A percentile compares a stretch with the other conserved stretches of the same genome.
These are phyloP conservation scores for Cadophora gregata DNA, from an alignment of 2,329 filamentous ascomycete genomes.

Conservation along the genomic window DNA sequence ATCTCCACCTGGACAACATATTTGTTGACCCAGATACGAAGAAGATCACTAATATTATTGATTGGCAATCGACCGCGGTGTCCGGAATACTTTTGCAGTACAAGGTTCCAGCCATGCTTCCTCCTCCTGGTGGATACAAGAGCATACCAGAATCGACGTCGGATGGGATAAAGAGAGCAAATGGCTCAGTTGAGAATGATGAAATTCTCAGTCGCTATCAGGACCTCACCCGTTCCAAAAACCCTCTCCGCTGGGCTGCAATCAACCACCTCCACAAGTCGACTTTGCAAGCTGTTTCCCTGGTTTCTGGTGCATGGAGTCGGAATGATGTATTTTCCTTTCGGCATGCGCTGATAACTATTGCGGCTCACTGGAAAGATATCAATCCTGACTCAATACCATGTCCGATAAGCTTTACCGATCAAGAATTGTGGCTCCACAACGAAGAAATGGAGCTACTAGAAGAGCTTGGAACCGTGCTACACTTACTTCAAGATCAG, in stretches of 20 bases:
- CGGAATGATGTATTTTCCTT: slow-evolving; percentile 27
- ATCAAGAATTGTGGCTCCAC: slow-evolving; percentile 17
- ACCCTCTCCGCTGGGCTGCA: slow-evolving; percentile 21
- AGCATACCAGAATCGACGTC: slow-evolving; percentile 15
- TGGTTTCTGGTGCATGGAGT: slow-evolving; percentile 26
- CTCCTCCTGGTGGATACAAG: slow-evolving; percentile 12
- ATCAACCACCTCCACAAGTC: slow-evolving; percentile 20
- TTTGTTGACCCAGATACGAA: slow-evolving; percentile 41
- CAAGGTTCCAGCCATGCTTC: slow-evolving; percentile 27
- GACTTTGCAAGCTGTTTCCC: slow-evolving; percentile 24
- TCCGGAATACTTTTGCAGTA: slow-evolving; percentile 28
- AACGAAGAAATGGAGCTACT: slow-evolving; percentile 20
- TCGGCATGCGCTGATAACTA: slow-evolving; percentile 13
- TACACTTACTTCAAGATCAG: slow-evolving; percentile 16
- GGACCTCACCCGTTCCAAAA: slow-evolving; percentile 21
- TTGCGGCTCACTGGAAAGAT: slow-evolving; percentile 18
- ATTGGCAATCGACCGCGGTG: slow-evolving; percentile 46
- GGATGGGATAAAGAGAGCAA: slow-evolving; percentile 4
- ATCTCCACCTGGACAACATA: slow-evolving; percentile 49
- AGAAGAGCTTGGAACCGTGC: slow-evolving; percentile 13
- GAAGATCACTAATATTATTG: slow-evolving; percentile 47
- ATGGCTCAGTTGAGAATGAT: slow-evolving; percentile 13
- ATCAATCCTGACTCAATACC: slow-evolving; percentile 3
- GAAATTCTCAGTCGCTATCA: slow-evolving; percentile 26
- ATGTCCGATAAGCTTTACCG: slow-evolving; percentile 18